These are phyloP conservation scores for Trypanosoma cruzi DNA, from an alignment of 208 protist genomes.

Conservation along the genomic window DNA sequence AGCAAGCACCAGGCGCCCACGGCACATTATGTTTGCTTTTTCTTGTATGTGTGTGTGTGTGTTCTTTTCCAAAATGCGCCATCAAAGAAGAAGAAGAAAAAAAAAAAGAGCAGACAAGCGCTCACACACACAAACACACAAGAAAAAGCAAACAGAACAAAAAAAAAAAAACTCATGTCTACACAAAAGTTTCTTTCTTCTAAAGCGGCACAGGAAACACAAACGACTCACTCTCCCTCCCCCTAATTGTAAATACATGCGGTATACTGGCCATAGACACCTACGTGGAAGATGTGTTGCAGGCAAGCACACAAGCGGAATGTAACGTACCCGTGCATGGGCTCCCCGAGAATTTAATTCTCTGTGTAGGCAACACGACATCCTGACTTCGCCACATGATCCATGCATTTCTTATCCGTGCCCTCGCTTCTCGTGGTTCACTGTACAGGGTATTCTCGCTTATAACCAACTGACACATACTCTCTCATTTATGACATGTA, in stretches of 20 bases:
- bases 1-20: not conserved
- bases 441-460: too few relatives aligned
- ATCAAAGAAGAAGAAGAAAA: not conserved
- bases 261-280: not conserved
- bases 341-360: not conserved
- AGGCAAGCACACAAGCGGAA: not conserved
- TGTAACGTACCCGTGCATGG: not conserved
- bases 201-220: too few relatives aligned
- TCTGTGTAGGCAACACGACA: not conserved
- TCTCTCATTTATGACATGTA: too few relatives aligned
- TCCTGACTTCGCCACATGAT: not conserved
- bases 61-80: not conserved
- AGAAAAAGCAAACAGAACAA: conserved; percentile 1
- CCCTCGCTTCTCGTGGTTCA: too few relatives aligned
- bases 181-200: not conserved
- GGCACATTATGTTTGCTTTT: not conserved
- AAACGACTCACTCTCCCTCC: not conserved
- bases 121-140: conserved; percentile 14
- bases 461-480: too few relatives aligned
- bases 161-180: not conserved
- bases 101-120: conserved; percentile 14
- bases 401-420: not conserved
- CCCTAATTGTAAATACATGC: not conserved
- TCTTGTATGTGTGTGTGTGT: too few relatives aligned
- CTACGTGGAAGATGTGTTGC: not conserved